Base-by-base conservation (phyloP, 306 rosid genomes). In the Quercus bicolor region DNA sequence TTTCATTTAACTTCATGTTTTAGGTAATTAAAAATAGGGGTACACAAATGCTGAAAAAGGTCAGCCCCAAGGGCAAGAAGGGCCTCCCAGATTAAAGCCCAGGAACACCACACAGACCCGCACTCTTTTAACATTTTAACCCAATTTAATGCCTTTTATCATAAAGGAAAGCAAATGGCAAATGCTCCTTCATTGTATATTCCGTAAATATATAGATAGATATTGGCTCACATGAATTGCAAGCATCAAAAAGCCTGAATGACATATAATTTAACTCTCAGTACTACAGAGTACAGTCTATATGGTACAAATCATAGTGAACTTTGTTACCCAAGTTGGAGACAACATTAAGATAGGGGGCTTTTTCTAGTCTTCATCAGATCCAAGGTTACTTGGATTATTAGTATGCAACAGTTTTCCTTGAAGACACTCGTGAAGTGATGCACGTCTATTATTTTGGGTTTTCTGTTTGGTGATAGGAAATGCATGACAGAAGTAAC, bases 71-170 rank as follows among this genome's bases (percentile, higher is more conserved):
- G 16, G 14, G 11, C 18, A 19, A 53, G n/a, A 70, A 24, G 72
- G 37, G 68, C 65, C 55, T 51, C 73, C 57, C 53, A 43, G 20
- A 60, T 55, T 3, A 43, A 23, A 34, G 84, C 76, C 80, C 34
- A 26, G 20, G 48, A 2, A 34, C 56, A 56, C n/a, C 33, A 29
- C 15, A 26, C 9, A 60, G 15, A 34, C 77, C 54, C 85, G 74
- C 75, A 82, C 62, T 10, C 3, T 45, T 12, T 31, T 12, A 52
- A 61, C 24, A 74, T 61, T 68, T 68, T 28, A 31, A 19, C 24
- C 4, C 72, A 78, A 69, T 53, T 74, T 33, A 48, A 83, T 74
- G 77, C 59, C 75, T 28, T 48, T 29, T 48, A n/a, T 68, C 43
- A 52, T 56, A 6, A 11, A 9, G 24, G 40, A 29, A 66, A 57